A percentile compares a stretch with the other conserved stretches of the same genome.
phyloP scores from a whole-genome alignment of 129 eudicot genomes.

The Saposhnikovia divaricata region DNA sequence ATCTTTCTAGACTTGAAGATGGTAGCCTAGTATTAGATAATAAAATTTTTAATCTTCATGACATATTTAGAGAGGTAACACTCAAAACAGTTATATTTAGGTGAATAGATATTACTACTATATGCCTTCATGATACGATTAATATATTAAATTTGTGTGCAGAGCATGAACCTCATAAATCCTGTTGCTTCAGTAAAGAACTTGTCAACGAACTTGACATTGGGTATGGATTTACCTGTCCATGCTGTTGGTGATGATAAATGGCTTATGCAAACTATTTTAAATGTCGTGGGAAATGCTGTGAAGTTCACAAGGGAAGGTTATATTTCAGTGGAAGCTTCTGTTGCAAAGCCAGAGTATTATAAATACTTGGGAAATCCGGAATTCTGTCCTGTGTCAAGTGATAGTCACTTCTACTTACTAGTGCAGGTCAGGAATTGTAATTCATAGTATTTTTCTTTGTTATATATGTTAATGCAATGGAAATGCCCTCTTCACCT shows the following conservation, averaged over 20 bases:
- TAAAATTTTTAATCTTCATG: conserved; percentile 41
- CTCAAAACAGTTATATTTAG: not conserved
- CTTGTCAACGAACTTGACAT: conserved; percentile 32
- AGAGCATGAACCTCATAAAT: conserved; percentile 44
- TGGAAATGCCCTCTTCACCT: not conserved
- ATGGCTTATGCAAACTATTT: conserved; percentile 47
- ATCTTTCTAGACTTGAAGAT: conserved; percentile 62
- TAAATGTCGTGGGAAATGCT: conserved; percentile 61
- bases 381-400: conserved; percentile 34
- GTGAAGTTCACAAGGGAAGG: conserved; percentile 66
- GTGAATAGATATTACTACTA: not conserved
- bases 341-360: conserved; percentile 43
- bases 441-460: not conserved
- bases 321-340: conserved; percentile 44
- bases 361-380: conserved; percentile 45
- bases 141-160: not conserved
- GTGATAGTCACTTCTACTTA: conserved; percentile 44
- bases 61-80: conserved; percentile 37
- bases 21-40: conserved; percentile 48
- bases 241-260: conserved; percentile 54
- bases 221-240: conserved; percentile 44
- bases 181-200: conserved; percentile 56
- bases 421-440: conserved; percentile 44
- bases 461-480: conserved; percentile 1
- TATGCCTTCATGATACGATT: not conserved